Evolutionary conservation across 805 yeast species (phyloP).

Genomic region (Lipomyces chichibuensis): DNA sequence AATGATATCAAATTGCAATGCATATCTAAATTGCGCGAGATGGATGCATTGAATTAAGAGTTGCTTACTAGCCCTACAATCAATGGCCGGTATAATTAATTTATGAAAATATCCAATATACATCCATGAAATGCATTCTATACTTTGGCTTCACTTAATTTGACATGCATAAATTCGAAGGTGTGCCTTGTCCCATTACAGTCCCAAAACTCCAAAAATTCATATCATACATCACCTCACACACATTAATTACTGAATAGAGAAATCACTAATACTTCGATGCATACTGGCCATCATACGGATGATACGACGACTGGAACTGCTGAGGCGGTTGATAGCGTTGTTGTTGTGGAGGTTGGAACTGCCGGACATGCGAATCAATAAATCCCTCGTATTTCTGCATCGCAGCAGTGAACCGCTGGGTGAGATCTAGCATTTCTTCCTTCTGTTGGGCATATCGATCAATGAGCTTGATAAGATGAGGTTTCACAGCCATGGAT

Average conservation of each 20-base stretch:
- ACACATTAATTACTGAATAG: not conserved
- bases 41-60: no score
- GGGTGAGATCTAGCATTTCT: conserved; percentile 71
- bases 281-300: not conserved
- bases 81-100: not conserved
- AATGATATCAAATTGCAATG: no score
- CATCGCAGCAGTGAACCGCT: conserved; percentile 70
- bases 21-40: no score
- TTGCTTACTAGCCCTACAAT: not conserved
- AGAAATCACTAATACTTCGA: not conserved
- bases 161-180: not conserved
- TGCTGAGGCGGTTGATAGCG: not conserved
- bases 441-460: conserved; percentile 75
- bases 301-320: not conserved
- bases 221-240: not conserved
- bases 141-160: not conserved
- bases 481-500: conserved; percentile 71
- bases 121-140: not conserved
- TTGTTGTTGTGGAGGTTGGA: not conserved
- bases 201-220: not conserved
- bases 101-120: not conserved
- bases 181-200: not conserved
- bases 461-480: conserved; percentile 73
- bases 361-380: conserved; percentile 51
- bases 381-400: conserved; percentile 68